Conservation (phyloP, 208 protist genomes). For the Crithidia thermophila region DNA sequence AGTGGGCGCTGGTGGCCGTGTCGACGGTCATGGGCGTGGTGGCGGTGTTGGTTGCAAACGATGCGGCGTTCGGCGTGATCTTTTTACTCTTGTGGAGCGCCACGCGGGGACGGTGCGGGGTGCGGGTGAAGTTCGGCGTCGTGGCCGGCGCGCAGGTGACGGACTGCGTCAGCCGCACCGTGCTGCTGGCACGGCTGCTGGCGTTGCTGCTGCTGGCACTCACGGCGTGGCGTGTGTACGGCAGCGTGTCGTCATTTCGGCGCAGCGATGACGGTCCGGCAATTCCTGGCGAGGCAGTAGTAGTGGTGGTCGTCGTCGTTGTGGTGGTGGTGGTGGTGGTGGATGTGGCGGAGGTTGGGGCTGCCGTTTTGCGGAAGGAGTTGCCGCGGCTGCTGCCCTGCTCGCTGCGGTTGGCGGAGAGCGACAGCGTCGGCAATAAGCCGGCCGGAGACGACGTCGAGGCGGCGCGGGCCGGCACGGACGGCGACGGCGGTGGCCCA, state of each 20-base stretch:
- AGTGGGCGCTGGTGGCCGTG: background rate
- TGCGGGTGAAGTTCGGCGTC: background rate
- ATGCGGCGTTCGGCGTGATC: background rate
- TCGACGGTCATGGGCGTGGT: background rate
- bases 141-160: conserved; percentile 5
- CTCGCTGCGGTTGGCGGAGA: background rate
- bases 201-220: conserved; percentile 9
- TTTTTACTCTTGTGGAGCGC: background rate
- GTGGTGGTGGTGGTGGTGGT: background rate
- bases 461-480: background rate
- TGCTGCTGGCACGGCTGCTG: conserved; percentile 27
- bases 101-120: conserved; percentile 9
- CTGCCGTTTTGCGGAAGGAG: background rate
- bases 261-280: background rate
- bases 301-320: no score
- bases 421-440: conserved; percentile 9
- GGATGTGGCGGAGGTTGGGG: background rate
- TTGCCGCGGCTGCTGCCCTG: background rate
- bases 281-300: background rate
- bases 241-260: background rate
- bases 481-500: background rate
- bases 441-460: background rate
- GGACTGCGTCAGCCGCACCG: background rate
- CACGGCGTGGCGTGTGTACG: background rate
- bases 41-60: no score